Evolutionary conservation across 78 protist genomes (phyloP).

Genomic region (Chrysochromulina tobinii): DNA sequence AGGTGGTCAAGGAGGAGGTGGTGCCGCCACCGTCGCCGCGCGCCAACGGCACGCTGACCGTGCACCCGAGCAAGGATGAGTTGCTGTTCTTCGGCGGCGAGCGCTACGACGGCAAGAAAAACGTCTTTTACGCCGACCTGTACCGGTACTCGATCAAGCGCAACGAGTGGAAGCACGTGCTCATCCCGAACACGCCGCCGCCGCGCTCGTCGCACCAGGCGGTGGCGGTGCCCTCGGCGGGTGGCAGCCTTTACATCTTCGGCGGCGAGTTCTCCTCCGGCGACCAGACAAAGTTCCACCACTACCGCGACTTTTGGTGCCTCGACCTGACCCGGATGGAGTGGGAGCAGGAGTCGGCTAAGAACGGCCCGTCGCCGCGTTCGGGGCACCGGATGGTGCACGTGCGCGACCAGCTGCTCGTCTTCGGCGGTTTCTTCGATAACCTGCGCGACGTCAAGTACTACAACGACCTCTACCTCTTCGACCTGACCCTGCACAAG

Average conservation of each 20-base stretch:
- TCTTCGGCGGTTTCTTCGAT: constrained; percentile 11
- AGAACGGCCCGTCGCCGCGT: constrained; percentile 18
- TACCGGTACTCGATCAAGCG: neutral
- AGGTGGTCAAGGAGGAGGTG: neutral
- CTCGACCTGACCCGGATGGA: neutral
- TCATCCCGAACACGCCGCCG: neutral
- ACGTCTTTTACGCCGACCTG: neutral
- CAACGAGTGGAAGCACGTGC: neutral
- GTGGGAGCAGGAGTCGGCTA: neutral
- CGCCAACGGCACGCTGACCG: neutral
- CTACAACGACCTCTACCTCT: neutral
- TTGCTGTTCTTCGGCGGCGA: neutral
- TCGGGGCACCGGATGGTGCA: constrained; percentile 16
- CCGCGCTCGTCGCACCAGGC: neutral
- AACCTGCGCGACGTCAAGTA: constrained; percentile 9
- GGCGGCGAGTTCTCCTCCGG: neutral
- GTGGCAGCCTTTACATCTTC: neutral
- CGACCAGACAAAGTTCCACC: neutral
- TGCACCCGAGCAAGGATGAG: neutral
- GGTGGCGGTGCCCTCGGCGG: neutral
- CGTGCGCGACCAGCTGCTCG: neutral
- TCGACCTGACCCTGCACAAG: neutral
- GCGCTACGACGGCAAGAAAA: neutral
- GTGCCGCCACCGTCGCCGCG: neutral
- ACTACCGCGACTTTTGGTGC: neutral